Conservation (phyloP, 805 yeast species). For the Wickerhamiella kurtzmanii region DNA sequence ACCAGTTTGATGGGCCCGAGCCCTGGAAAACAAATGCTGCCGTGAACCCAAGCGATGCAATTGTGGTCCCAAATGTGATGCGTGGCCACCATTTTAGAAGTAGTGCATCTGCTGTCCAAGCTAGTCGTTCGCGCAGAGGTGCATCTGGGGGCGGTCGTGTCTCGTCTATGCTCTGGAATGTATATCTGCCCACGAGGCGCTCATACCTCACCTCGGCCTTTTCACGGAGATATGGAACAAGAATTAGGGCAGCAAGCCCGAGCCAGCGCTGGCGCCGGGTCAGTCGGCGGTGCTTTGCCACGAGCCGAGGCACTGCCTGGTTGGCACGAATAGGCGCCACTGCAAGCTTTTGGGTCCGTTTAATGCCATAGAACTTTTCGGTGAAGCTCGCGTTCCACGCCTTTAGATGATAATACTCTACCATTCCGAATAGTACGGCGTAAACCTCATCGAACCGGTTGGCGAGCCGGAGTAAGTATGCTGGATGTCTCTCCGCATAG, state of each 20-base stretch:
- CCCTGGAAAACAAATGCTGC: constrained; percentile 55
- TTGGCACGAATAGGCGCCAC: constrained; percentile 21
- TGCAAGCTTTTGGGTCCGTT: constrained; percentile 35
- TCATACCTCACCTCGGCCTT: constrained; percentile 57
- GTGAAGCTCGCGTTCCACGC: constrained; percentile 78
- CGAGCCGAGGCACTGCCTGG: constrained; percentile 23
- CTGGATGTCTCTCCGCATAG: constrained; percentile 68
- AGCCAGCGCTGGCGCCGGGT: constrained; percentile 39
- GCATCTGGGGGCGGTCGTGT: constrained; percentile 18
- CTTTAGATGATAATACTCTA: constrained; percentile 59
- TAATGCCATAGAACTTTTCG: constrained; percentile 84
- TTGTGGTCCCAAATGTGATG: constrained; percentile 33
- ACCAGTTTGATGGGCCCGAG: constrained; percentile 46
- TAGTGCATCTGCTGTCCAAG: constrained; percentile 21
- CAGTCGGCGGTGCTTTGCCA: constrained; percentile 42
- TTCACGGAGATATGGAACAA: constrained; percentile 54
- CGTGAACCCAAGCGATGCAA: constrained; percentile 43
- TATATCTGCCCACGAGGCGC: constrained; percentile 42
- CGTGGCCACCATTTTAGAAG: constrained; percentile 54
- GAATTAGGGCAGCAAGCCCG: constrained; percentile 41
- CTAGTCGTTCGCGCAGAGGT: constrained; percentile 18
- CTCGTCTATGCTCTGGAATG: constrained; percentile 34
- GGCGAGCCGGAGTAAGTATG: constrained; percentile 44
- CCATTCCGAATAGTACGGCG: constrained; percentile 40
- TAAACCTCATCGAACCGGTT: constrained; percentile 69